Conservation (phyloP, 169 alveolate genomes). For the Cryptosporidium ubiquitum region DNA sequence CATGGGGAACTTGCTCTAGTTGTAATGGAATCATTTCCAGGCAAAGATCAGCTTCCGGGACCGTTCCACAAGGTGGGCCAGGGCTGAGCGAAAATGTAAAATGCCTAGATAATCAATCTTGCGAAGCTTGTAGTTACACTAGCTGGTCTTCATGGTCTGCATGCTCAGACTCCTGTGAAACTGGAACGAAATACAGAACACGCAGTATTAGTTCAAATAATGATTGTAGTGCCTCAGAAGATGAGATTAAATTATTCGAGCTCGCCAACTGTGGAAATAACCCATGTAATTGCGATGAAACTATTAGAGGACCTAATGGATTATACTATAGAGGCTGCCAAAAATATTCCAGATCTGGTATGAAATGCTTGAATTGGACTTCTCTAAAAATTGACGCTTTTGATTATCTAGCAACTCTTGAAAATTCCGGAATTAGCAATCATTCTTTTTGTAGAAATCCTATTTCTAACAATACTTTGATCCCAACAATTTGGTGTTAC, state of each 20-base stretch:
- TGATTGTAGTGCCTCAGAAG: neutral
- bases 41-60: neutral
- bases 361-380: slow-evolving; percentile 50
- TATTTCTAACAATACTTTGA: slow-evolving; percentile 50
- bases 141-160: slow-evolving; percentile 48
- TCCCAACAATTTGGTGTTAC: slow-evolving; percentile 74
- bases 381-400: slow-evolving; percentile 41
- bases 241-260: neutral
- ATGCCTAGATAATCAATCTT: slow-evolving; percentile 34
- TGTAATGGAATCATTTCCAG: slow-evolving; percentile 27
- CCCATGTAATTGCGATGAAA: slow-evolving; percentile 35
- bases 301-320: slow-evolving; percentile 28
- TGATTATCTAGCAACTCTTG: slow-evolving; percentile 64
- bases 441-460: slow-evolving; percentile 69
- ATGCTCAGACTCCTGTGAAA: slow-evolving; percentile 34
- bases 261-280: neutral
- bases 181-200: slow-evolving; percentile 68
- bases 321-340: slow-evolving; percentile 68
- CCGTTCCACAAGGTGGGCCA: neutral
- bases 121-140: slow-evolving; percentile 40
- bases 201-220: slow-evolving; percentile 18
- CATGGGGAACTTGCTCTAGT: slow-evolving; percentile 40
- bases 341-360: slow-evolving; percentile 53
- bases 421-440: slow-evolving; percentile 61
- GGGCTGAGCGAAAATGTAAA: neutral